Evolutionary conservation across 768 basidiomycete genomes (phyloP).

Genomic region (Dioszegia hungarica): DNA sequence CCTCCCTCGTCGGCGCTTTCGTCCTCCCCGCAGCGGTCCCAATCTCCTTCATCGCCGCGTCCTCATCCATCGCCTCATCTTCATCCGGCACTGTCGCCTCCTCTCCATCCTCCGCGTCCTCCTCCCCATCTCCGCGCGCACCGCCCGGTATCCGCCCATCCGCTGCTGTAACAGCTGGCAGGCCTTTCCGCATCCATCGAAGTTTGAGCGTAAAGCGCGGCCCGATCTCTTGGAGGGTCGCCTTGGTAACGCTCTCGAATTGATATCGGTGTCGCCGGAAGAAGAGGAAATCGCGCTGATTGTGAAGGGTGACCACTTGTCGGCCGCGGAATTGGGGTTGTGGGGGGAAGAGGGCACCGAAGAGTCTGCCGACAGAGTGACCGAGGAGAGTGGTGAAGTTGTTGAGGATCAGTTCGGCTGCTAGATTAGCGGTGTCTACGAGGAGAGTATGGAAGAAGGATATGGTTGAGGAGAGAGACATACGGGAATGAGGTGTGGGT

Average conservation of each 20-base stretch:
- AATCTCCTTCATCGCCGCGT: conserved; percentile 40
- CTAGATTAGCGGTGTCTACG: not conserved
- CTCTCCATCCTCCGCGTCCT: too few relatives aligned
- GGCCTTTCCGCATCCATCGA: conserved; percentile 77
- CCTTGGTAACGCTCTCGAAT: conserved; percentile 84
- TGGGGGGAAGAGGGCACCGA: conserved; percentile 93
- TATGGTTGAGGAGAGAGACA: conserved; percentile 6
- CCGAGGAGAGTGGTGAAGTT: conserved; percentile 90
- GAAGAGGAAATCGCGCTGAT: conserved; percentile 96
- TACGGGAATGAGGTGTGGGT: conserved; percentile 77
- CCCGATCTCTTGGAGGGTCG: conserved; percentile 92
- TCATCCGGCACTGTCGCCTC: conserved; percentile 12
- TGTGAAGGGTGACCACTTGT: conserved; percentile 95
- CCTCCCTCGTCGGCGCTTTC: conserved; percentile 19
- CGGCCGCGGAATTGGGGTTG: conserved; percentile 90
- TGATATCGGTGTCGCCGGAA: conserved; percentile 94
- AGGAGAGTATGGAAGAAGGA: not conserved
- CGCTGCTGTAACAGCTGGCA: conserved; percentile 64
- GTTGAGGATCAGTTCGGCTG: conserved; percentile 84
- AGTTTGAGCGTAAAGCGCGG: conserved; percentile 95
- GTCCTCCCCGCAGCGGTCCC: conserved; percentile 20
- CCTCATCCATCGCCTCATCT: conserved; percentile 35
- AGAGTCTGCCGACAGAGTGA: conserved; percentile 87
- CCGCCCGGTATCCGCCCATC: conserved; percentile 45
- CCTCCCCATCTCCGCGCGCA: conserved; percentile 36